Evolutionary conservation across 2,329 filamentous ascomycete genomes (phyloP).

Genomic region (Shiraia bambusicola): DNA sequence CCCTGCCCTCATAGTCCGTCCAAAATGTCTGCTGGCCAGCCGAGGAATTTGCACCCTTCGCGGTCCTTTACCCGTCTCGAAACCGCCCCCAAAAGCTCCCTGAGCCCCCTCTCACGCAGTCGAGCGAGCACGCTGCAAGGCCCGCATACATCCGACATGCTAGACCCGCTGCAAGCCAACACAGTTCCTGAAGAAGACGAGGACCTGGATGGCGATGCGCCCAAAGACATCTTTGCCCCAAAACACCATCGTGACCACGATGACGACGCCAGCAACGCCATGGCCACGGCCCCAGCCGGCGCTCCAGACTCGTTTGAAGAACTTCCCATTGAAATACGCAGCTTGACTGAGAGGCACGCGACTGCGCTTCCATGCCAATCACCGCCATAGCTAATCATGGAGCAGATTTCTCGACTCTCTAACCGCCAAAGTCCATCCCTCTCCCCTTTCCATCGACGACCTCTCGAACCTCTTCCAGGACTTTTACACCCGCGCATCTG

Average conservation of each 20-base stretch:
- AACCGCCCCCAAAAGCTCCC: conserved; percentile 33
- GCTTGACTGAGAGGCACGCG: conserved; percentile 77
- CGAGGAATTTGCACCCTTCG: conserved; percentile 45
- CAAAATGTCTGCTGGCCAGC: conserved; percentile 35
- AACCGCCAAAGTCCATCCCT: conserved; percentile 80
- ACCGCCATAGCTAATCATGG: conserved; percentile 2
- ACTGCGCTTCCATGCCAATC: not conserved
- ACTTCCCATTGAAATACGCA: conserved; percentile 89
- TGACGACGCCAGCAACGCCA: not conserved
- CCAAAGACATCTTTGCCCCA: conserved; percentile 47
- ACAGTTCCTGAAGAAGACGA: conserved; percentile 40
- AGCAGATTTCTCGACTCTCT: conserved; percentile 86
- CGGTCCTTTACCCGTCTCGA: conserved; percentile 55
- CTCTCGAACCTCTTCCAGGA: conserved; percentile 89
- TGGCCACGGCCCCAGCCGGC: conserved; percentile 22
- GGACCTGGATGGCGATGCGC: conserved; percentile 37
- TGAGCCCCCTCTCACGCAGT: conserved; percentile 42
- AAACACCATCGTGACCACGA: conserved; percentile 39
- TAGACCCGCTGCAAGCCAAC: conserved; percentile 45
- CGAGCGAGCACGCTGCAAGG: conserved; percentile 52
- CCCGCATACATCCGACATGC: conserved; percentile 45
- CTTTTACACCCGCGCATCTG: conserved; percentile 80
- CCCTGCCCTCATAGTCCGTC: conserved; percentile 7
- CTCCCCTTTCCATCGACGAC: conserved; percentile 78
- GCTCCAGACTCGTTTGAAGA: conserved; percentile 75